phyloP scores from a whole-genome alignment of 352 stramenopile species.

The Plasmopara halstedii region DNA sequence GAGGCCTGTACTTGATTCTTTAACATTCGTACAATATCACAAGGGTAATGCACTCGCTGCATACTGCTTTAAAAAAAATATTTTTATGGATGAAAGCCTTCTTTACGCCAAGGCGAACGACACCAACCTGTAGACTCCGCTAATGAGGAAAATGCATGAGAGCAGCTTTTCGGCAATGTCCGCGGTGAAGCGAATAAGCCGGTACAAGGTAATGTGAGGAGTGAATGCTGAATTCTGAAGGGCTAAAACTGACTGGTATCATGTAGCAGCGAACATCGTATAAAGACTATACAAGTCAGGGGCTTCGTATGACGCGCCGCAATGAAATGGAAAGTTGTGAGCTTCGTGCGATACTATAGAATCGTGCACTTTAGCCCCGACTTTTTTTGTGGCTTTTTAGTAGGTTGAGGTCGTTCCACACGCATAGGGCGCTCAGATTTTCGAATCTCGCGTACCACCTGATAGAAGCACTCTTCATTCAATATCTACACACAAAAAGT shows the following conservation, averaged over 20 bases:
- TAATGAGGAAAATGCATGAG: too few relatives aligned
- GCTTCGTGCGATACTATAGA: slow-evolving; percentile 29
- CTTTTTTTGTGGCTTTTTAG: slow-evolving; percentile 60
- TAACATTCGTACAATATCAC: too few relatives aligned
- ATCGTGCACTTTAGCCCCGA: slow-evolving; percentile 50
- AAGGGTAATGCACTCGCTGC: too few relatives aligned
- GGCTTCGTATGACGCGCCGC: not conserved
- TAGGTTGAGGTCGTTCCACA: slow-evolving; percentile 32
- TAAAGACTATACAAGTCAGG: not conserved
- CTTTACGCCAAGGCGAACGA: too few relatives aligned
- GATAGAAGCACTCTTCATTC: slow-evolving; percentile 87
- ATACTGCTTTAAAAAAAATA: too few relatives aligned
- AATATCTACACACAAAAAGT: slow-evolving; percentile 42
- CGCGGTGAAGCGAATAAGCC: not conserved
- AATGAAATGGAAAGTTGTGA: slow-evolving; percentile 3
- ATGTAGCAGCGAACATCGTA: not conserved
- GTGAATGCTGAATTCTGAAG: not conserved
- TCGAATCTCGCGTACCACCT: slow-evolving; percentile 83
- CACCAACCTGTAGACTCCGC: too few relatives aligned
- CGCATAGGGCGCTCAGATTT: slow-evolving; percentile 59
- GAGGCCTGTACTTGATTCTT: too few relatives aligned
- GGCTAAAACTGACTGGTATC: not conserved
- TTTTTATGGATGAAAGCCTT: too few relatives aligned
- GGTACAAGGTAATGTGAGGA: not conserved
- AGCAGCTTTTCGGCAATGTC: too few relatives aligned